Base-by-base conservation (phyloP, 805 yeast genomes). In the Candida koratica region DNA sequence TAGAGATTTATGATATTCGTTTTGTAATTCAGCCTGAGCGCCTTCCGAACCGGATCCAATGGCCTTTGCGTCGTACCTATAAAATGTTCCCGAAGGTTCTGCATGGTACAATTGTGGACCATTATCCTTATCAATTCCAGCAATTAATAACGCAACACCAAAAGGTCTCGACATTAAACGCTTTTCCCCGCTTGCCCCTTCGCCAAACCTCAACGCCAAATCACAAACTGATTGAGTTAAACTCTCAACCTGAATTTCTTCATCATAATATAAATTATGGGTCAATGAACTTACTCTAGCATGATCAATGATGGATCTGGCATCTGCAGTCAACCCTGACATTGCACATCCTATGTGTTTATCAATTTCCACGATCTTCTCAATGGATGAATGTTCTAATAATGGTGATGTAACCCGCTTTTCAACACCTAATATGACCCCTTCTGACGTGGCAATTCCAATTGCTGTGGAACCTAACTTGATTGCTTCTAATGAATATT, bases 1-100 rank as follows among this genome's bases (percentile, higher is more conserved):
- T 52, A 93, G 72, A 14, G 95, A 85, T 47, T 82, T 82, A 64
- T 90, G 97, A 66, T 93, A 93, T 65, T 93, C 96, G 55, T 89
- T 90, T 61, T 89, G 96, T 55, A 93, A 72, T 61, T 93, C 99
- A 2, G 96, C 83, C 64, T 94, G 98, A 1, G 99, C 99, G 46
- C 98, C 98, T 64, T 93, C 99, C 11, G 95, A 84, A 14, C 99
- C 99, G 1, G 96, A 85, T 10, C 99, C 99, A 53, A 94, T 93
- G 9, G 98, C 98, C 66, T 93, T 94, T 18, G 98, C 99, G 54
- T 93, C 96, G 58, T 93, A 93, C 63, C 93, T 79, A 67, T 93
- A 94, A 52, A 88, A 93, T 1, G 99, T 93, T 41, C 99, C 99
- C 10, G 96, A 85, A 25, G 99, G 98, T 64, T 93, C 99, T n/a